Evolutionary conservation across 1,284 basidiomycete species (phyloP), one percentile per base, ranked within the genome.

Genomic region (Cryptococcus wingfieldii): DNA sequence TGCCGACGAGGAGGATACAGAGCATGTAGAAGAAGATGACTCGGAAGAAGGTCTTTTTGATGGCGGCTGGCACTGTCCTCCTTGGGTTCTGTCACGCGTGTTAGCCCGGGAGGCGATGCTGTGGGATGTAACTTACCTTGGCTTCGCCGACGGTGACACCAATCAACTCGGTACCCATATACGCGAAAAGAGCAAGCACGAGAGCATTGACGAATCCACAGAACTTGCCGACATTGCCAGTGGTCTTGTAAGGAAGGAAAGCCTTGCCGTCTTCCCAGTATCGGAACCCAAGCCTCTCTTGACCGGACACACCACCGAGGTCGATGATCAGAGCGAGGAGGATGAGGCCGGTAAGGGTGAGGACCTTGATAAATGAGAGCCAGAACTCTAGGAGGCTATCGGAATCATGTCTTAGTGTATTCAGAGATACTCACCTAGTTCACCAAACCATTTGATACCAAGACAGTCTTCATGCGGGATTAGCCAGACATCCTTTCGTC

Each of bases 1-100:
- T 77, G 34, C 85, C 82, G 66, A 88, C 84, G 43, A 86, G 82
- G 58, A 89, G 63, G 25, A 68, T 59, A 54, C 64, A 60, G 47
- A 63, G 37, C 44, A 69, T 66, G 68, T 89, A 90, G 80, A 90
- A 90, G 51, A 89, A 76, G 34, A 82, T 68, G 65, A 86, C 84
- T 61, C 84, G 81, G 74, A 63, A 72, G 65, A 79, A 79, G 27
- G 80, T 81, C 65, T 80, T 78, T 56, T 77, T 75, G 67, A 84
- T 83, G 4, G 83, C 83, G 7, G 75, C 76, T 4, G 84, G 83
- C 51, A 85, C 82, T 45, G 81, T 82, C 71, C 82, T 82, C 51
- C 83, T 75, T 7, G 84, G 84, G 70, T 84, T 83, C 67, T 80
- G 31, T 10, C 31, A 31, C 3, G 13, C 19, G 19, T 18, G 25